phyloP scores from a whole-genome alignment of 2,329 filamentous ascomycete genomes.

The Botryosphaeria agaves region DNA sequence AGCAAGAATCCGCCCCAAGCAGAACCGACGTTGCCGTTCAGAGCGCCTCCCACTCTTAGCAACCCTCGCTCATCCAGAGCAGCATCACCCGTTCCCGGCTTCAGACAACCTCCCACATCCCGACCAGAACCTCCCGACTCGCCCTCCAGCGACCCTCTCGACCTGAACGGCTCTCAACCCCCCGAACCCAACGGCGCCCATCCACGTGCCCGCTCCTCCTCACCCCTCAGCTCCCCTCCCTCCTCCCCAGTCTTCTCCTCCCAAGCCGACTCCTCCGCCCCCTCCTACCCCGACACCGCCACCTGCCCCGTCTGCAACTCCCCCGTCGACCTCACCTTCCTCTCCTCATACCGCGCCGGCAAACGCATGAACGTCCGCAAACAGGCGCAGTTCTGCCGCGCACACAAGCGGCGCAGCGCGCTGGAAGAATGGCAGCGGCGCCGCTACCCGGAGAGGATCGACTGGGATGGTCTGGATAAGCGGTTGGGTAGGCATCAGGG shows the following conservation, averaged over 20 bases:
- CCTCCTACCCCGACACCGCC: too few species aligned
- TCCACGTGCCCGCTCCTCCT: not conserved
- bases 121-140: too few species aligned
- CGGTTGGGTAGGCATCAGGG: slow-evolving; percentile 11
- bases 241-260: not conserved
- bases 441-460: slow-evolving; percentile 14
- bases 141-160: too few species aligned
- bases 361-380: slow-evolving; percentile 10
- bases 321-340: not conserved
- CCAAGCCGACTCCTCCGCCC: too few species aligned
- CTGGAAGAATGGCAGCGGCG: slow-evolving; percentile 10
- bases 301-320: not conserved
- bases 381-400: slow-evolving; percentile 16
- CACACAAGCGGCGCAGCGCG: slow-evolving; percentile 12
- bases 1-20: too few species aligned
- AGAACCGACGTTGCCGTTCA: too few species aligned
- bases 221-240: not conserved
- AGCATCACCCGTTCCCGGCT: too few species aligned
- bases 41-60: too few species aligned
- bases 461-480: slow-evolving; percentile 11
- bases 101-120: too few species aligned
- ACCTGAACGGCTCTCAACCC: too few species aligned
- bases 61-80: too few species aligned
- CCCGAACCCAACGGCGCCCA: too few species aligned
- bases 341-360: not conserved